Evolutionary conservation across 345 rosid genomes (phyloP).

Genomic region (Gossypium turneri): DNA sequence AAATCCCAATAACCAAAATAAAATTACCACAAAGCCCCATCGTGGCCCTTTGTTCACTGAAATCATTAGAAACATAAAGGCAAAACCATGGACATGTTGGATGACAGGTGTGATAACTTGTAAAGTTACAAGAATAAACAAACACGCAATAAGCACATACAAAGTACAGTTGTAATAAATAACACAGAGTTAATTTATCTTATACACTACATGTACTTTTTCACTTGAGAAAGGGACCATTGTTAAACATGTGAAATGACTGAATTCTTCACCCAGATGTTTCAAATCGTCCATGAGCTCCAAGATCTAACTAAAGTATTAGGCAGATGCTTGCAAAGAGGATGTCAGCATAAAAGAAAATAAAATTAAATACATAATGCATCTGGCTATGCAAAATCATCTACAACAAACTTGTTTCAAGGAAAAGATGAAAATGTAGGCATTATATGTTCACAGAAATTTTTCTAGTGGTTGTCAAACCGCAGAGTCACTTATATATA

Average conservation of each 20-base stretch:
- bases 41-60: no score
- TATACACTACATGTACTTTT: not conserved
- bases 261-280: not conserved
- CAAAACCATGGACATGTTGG: not conserved
- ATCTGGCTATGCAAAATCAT: not conserved
- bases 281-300: conserved; percentile 1
- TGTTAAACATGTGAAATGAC: conserved; percentile 9
- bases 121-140: not conserved
- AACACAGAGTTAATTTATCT: not conserved
- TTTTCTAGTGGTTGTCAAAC: not conserved
- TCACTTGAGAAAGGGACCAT: not conserved
- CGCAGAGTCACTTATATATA: not conserved
- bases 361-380: not conserved
- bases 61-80: not conserved
- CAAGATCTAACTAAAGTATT: not conserved
- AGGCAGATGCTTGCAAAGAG: not conserved
- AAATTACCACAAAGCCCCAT: not conserved
- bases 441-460: not conserved
- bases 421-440: not conserved
- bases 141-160: not conserved
- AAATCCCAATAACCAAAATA: not conserved
- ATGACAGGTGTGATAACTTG: not conserved
- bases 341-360: not conserved
- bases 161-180: no score
- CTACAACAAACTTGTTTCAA: not conserved